Percentiles rank a stretch among this genome's conserved stretches.
Conservation (phyloP, 106 monocot species). For the Alisma plantagoaquatica region DNA sequence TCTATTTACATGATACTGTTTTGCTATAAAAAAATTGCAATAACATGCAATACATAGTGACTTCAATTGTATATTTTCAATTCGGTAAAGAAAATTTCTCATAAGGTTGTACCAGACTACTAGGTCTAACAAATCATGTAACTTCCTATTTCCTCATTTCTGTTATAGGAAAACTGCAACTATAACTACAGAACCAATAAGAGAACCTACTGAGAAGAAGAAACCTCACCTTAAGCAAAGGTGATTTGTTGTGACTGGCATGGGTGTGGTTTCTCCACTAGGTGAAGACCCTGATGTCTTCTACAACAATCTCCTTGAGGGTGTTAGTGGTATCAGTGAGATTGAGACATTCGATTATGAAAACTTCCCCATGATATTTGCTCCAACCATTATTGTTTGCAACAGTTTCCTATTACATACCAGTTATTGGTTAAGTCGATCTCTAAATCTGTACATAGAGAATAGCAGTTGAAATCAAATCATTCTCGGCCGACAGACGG, state of each 20-base stretch:
- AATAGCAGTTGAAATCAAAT: slow-evolving; percentile 78
- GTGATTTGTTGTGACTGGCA: slow-evolving; percentile 88
- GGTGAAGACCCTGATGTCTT: slow-evolving; percentile 78
- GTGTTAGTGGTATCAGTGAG: slow-evolving; percentile 47
- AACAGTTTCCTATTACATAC: neutral
- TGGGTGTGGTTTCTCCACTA: slow-evolving; percentile 88
- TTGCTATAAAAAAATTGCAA: no score
- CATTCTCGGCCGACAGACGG: slow-evolving; percentile 68
- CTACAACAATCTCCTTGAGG: slow-evolving; percentile 37
- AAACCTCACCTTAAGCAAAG: slow-evolving; percentile 42
- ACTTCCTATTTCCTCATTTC: no score
- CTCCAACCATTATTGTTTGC: neutral
- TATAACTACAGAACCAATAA: slow-evolving; percentile 38
- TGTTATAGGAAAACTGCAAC: no score
- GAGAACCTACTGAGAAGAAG: slow-evolving; percentile 39
- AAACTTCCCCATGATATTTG: slow-evolving; percentile 52
- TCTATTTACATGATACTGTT: no score
- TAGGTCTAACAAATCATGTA: no score
- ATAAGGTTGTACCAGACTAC: no score
- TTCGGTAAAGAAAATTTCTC: no score
- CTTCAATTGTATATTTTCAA: no score
- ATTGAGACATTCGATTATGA: slow-evolving; percentile 90
- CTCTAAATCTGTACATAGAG: slow-evolving; percentile 26
- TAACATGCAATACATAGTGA: no score
- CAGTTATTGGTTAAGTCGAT: neutral